A percentile compares a stretch with the other conserved stretches of the same genome.
Evolutionary conservation across 2,329 filamentous ascomycete species (phyloP).

Genomic region (Diaporthe australafricana): DNA sequence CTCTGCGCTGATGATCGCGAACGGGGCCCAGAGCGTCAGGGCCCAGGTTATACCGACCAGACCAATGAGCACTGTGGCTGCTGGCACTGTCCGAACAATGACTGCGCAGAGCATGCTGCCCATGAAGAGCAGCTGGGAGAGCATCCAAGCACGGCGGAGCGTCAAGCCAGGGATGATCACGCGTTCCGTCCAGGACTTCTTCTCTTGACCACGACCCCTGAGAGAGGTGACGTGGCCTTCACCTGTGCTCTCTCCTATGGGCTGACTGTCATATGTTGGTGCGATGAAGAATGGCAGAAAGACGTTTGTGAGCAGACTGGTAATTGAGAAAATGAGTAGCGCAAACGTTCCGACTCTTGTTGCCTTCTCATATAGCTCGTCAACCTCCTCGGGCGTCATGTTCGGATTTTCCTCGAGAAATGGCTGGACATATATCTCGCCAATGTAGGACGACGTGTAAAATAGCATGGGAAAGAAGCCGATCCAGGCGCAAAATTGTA

Average conservation of each 20-base stretch:
- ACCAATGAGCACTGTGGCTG: conserved; percentile 81
- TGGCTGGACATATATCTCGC: conserved; percentile 90
- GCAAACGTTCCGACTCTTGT: conserved; percentile 92
- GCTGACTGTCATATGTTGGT: conserved; percentile 75
- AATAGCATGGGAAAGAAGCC: conserved; percentile 97
- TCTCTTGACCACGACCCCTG: conserved; percentile 48
- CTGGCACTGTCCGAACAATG: conserved; percentile 76
- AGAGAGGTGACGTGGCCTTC: conserved; percentile 46
- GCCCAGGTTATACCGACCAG: conserved; percentile 93
- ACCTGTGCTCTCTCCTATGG: conserved; percentile 47
- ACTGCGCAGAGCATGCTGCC: conserved; percentile 86
- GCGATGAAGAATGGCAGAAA: conserved; percentile 87
- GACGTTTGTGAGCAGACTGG: conserved; percentile 84
- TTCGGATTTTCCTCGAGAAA: conserved; percentile 81
- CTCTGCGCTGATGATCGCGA: conserved; percentile 93
- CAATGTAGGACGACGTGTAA: conserved; percentile 94
- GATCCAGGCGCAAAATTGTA: conserved; percentile 90
- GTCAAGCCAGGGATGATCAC: conserved; percentile 86
- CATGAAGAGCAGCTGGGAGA: conserved; percentile 87
- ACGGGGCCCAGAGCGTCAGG: conserved; percentile 92
- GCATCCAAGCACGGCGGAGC: conserved; percentile 87
- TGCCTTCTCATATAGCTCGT: conserved; percentile 83
- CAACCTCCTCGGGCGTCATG: conserved; percentile 80
- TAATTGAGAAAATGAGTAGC: conserved; percentile 87
- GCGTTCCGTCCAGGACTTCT: conserved; percentile 63